Percentiles rank a stretch among this genome's conserved stretches.
These are phyloP conservation scores for Leishmania tarentolae DNA, from an alignment of 208 protist species.

Conservation along the genomic window DNA sequence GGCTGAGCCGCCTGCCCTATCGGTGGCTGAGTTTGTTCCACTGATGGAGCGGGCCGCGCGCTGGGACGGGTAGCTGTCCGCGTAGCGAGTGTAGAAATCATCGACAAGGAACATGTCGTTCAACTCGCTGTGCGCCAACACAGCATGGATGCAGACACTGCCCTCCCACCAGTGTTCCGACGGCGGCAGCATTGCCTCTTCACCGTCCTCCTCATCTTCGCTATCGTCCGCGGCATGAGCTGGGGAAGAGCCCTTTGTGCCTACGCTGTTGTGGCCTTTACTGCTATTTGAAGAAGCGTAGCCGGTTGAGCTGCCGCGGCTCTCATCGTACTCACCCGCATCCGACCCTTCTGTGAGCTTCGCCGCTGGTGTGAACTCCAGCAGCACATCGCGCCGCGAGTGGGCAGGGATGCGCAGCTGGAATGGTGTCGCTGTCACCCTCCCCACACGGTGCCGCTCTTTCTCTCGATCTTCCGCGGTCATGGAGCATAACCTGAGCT, in stretches of 20 bases:
- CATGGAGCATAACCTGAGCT: slow-evolving; percentile 60
- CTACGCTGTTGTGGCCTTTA: background rate
- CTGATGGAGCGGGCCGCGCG: slow-evolving; percentile 32
- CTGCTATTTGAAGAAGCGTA: background rate
- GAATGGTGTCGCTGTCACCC: slow-evolving; percentile 50
- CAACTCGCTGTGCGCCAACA: slow-evolving; percentile 67
- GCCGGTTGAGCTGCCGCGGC: background rate
- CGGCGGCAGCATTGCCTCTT: slow-evolving; percentile 50
- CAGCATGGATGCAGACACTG: slow-evolving; percentile 75
- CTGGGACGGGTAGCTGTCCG: slow-evolving; percentile 58
- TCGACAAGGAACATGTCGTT: slow-evolving; percentile 91
- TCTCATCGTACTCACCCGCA: background rate
- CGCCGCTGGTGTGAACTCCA: slow-evolving; percentile 78
- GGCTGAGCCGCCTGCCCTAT: background rate
- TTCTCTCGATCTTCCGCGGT: slow-evolving; percentile 33
- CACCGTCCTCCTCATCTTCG: slow-evolving; percentile 37
- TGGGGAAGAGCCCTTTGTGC: background rate
- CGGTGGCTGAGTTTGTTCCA: background rate
- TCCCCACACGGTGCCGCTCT: slow-evolving; percentile 46
- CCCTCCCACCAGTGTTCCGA: slow-evolving; percentile 60
- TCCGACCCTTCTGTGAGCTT: slow-evolving; percentile 30
- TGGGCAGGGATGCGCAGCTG: slow-evolving; percentile 73
- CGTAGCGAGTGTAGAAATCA: slow-evolving; percentile 86
- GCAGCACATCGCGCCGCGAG: slow-evolving; percentile 57
- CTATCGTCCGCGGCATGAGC: slow-evolving; percentile 9